Evolutionary conservation across 2,329 filamentous ascomycete species (phyloP), one percentile per base, ranked within the genome.

Genomic region (Hymenoscyphus occultus): DNA sequence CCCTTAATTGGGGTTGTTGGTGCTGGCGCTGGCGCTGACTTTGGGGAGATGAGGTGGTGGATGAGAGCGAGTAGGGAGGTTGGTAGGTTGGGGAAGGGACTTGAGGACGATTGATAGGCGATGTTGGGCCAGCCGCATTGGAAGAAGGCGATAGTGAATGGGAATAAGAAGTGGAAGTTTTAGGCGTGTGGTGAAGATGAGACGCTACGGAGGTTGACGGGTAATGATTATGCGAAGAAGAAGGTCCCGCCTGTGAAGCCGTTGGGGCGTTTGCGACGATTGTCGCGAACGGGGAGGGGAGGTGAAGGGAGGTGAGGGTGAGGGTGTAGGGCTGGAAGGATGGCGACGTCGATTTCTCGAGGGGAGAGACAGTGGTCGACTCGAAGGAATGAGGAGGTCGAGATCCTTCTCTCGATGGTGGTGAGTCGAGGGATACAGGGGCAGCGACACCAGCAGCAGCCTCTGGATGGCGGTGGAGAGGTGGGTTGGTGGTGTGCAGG

Each of bases 31-130:
- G 45, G 5, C 45, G 35, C 35, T 35, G 19, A 22, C 60, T 61
- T 45, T 67, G 62, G 45, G 65, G 65, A 35, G 67, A 58, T 22
- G 64, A 48, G n/a, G 42, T 42, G 32, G 67, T 64, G 39, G 66
- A 65, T 22, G 73, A 68, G 0, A 70, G 68, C 19, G 73, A 72
- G 60, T 73, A 74, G 7, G 70, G 67, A 42, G 73, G 73, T 65
- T 75, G 74, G 61, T 69, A 69, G 45, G 65, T 72, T 42, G 74
- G 71, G 6, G 72, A 74, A 14, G 73, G 72, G 61, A 74, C 69
- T 59, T 70, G 69, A 28, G 28, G 28, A 39, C 69, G 69, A 54
- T 72, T 71, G 61, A 64, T 68, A 40, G 64, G 63, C 12, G 65
- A 67, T 13, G 66, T 67, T 61, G 67, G 62, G 65, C 59, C 63